phyloP scores from a whole-genome alignment of 768 basidiomycete genomes.

The Clitopilus hobsonii region DNA sequence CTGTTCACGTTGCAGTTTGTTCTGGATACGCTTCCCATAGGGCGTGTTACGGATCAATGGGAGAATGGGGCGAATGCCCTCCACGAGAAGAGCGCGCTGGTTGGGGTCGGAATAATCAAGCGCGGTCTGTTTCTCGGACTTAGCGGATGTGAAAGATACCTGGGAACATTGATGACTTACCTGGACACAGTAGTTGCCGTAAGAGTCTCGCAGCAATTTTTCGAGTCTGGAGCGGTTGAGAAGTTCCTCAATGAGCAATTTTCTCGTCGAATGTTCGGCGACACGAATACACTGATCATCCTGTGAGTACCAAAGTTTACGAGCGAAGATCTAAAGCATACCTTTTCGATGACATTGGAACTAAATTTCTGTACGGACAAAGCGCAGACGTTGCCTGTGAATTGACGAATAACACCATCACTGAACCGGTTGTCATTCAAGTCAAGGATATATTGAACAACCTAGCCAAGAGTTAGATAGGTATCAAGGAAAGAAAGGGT shows the following conservation, averaged over 20 bases:
- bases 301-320: background rate
- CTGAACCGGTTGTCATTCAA: slow-evolving; percentile 98
- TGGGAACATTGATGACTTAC: slow-evolving; percentile 29
- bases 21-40: slow-evolving; percentile 98
- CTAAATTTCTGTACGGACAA: slow-evolving; percentile 99
- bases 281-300: slow-evolving; percentile 72
- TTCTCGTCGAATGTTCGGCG: slow-evolving; percentile 91
- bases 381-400: slow-evolving; percentile 95
- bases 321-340: slow-evolving; percentile 19
- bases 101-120: slow-evolving; percentile 95
- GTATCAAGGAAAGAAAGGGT: background rate
- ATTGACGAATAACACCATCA: slow-evolving; percentile 95
- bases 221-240: slow-evolving; percentile 93
- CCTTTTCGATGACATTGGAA: slow-evolving; percentile 98
- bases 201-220: slow-evolving; percentile 93
- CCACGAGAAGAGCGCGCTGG: slow-evolving; percentile 89
- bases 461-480: slow-evolving; percentile 37
- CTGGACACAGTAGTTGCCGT: slow-evolving; percentile 94
- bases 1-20: slow-evolving; percentile 95
- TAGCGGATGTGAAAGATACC: slow-evolving; percentile 1
- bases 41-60: slow-evolving; percentile 99
- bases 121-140: slow-evolving; percentile 56
- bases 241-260: slow-evolving; percentile 91
- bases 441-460: slow-evolving; percentile 97
- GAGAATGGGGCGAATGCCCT: slow-evolving; percentile 96